phyloP scores from a whole-genome alignment of 129 eudicot genomes.

The Lactuca saligna region DNA sequence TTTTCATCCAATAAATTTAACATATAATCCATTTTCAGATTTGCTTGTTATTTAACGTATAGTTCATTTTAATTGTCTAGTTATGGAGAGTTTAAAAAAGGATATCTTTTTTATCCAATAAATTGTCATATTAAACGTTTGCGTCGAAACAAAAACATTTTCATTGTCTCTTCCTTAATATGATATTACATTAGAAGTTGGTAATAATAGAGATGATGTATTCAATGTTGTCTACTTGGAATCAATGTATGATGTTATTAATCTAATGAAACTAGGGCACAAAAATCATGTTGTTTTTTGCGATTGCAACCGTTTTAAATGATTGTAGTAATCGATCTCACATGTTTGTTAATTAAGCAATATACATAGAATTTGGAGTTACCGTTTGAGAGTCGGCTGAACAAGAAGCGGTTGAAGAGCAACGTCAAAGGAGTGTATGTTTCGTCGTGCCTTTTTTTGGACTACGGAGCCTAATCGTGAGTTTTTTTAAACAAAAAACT shows the following conservation, averaged over 20 bases:
- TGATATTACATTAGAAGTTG: constrained; percentile 75
- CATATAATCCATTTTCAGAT: constrained; percentile 32
- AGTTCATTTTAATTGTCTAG: too few relatives aligned
- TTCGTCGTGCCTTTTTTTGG: too few relatives aligned
- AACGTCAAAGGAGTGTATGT: too few relatives aligned
- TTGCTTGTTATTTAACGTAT: constrained; percentile 48
- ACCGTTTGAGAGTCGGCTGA: too few relatives aligned
- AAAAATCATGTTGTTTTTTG: constrained; percentile 61
- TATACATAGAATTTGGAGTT: background rate
- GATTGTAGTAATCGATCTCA: constrained; percentile 99
- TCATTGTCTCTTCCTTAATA: constrained; percentile 42
- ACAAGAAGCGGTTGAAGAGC: too few relatives aligned
- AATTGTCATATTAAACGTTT: constrained; percentile 1
- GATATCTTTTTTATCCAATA: constrained; percentile 65
- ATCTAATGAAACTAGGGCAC: constrained; percentile 81
- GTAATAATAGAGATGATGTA: constrained; percentile 87
- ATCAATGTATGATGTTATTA: constrained; percentile 82
- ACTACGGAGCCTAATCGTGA: too few relatives aligned
- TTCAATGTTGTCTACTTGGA: constrained; percentile 77
- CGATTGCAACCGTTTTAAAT: constrained; percentile 91
- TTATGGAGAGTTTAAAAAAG: constrained; percentile 59
- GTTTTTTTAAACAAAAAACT: too few relatives aligned
- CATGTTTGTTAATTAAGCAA: constrained; percentile 45
- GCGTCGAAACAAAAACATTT: background rate
- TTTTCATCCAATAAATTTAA: too few relatives aligned